phyloP scores from a whole-genome alignment of 2,329 filamentous ascomycete species.

The Blastomyces silverae region DNA sequence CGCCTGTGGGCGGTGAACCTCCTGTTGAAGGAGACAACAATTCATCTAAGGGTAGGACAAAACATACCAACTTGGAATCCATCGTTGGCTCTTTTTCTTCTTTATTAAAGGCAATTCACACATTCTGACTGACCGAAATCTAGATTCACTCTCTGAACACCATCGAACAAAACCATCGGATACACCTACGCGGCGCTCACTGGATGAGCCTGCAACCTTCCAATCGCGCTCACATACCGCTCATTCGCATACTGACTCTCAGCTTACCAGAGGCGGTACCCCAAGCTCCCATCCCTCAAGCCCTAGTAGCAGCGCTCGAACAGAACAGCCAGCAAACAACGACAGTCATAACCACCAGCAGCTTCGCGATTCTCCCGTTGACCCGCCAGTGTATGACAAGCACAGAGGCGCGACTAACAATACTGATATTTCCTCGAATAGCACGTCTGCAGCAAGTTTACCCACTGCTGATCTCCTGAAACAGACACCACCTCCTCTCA shows the following conservation, averaged over 20 bases:
- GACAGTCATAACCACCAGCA: not conserved
- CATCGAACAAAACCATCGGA: slow-evolving; percentile 10
- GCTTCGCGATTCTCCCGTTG: slow-evolving; percentile 1
- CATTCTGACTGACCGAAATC: slow-evolving; percentile 1
- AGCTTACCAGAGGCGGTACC: not conserved
- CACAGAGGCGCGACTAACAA: not conserved
- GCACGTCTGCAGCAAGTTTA: not conserved
- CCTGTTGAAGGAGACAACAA: not conserved
- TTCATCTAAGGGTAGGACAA: not conserved
- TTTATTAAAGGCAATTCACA: not conserved
- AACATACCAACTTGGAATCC: not conserved
- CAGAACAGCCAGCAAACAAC: not conserved
- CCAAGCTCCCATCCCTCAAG: slow-evolving; percentile 10
- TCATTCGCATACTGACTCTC: slow-evolving; percentile 9
- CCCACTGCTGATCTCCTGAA: slow-evolving; percentile 22
- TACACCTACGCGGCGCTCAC: not conserved
- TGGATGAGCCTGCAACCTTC: slow-evolving; percentile 8
- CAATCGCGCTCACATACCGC: slow-evolving; percentile 10
- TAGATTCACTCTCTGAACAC: not conserved
- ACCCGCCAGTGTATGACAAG: not conserved
- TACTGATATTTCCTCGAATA: not conserved
- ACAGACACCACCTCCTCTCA: slow-evolving; percentile 53
- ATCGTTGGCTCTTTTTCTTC: not conserved
- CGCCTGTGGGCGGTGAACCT: not conserved
- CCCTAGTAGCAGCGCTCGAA: not conserved